A percentile compares a stretch with the other conserved stretches of the same genome.
Evolutionary conservation across 106 monocot species (phyloP).

Genomic region (Dioscorea dumetorum): DNA sequence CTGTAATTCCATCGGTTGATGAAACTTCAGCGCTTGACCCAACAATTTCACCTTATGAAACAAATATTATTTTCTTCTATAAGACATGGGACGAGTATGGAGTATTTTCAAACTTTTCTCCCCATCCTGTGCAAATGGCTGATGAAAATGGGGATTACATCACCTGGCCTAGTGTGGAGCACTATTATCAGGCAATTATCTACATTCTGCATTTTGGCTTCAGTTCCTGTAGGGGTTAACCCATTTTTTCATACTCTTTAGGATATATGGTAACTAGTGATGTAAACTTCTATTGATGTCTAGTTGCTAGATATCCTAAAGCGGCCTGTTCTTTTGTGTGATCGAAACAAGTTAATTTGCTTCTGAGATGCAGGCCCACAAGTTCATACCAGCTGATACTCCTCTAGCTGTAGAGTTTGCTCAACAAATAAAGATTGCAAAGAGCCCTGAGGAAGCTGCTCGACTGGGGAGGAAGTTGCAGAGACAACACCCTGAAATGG

Average conservation of each 20-base stretch:
- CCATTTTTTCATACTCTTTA: too few species aligned
- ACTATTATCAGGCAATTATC: constrained; percentile 81
- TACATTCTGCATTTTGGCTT: too few species aligned
- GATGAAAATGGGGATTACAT: constrained; percentile 54
- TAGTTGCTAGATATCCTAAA: too few species aligned
- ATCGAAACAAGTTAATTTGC: too few species aligned
- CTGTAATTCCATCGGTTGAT: constrained; percentile 71
- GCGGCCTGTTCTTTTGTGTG: background rate
- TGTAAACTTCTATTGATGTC: too few species aligned
- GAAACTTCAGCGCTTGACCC: constrained; percentile 73
- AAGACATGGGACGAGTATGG: constrained; percentile 98
- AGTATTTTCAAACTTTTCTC: constrained; percentile 93
- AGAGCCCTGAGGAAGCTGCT: constrained; percentile 95
- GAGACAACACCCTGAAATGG: constrained; percentile 65
- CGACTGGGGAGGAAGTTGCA: constrained; percentile 74
- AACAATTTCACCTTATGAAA: constrained; percentile 65
- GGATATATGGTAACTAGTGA: too few species aligned
- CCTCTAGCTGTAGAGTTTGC: constrained; percentile 41
- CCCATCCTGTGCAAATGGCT: constrained; percentile 64
- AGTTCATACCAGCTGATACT: constrained; percentile 62
- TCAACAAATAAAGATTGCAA: constrained; percentile 66
- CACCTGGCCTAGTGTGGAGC: constrained; percentile 83
- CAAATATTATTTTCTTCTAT: constrained; percentile 90
- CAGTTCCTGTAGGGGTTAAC: too few species aligned
- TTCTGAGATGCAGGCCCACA: constrained; percentile 53